Evolutionary conservation across 768 basidiomycete genomes (phyloP).

Genomic region (Porphyrellus cyaneotinctus): DNA sequence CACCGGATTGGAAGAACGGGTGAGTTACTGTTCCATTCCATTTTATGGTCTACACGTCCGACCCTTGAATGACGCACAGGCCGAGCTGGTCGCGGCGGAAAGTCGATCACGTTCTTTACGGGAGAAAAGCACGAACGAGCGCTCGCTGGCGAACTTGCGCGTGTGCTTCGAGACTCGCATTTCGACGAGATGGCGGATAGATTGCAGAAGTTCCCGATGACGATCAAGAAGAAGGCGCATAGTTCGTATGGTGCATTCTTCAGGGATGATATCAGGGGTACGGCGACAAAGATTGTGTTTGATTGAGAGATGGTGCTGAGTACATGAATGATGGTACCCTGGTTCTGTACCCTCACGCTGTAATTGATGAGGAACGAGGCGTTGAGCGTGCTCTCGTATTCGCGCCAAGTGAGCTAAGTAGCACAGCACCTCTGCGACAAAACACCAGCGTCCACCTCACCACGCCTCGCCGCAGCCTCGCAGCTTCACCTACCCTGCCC

Average conservation of each 20-base stretch:
- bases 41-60: neutral
- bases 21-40: conserved; percentile 25
- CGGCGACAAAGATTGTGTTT: conserved; percentile 78
- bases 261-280: conserved; percentile 55
- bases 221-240: conserved; percentile 95
- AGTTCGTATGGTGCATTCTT: conserved; percentile 87
- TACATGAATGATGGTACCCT: neutral
- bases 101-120: conserved; percentile 96
- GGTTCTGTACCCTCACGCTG: conserved; percentile 1
- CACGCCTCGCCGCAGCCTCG: conserved; percentile 25
- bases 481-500: conserved; percentile 9
- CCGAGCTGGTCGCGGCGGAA: conserved; percentile 84
- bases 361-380: conserved; percentile 12
- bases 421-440: conserved; percentile 10
- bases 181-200: conserved; percentile 61
- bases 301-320: conserved; percentile 24
- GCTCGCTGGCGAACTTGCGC: conserved; percentile 89
- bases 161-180: conserved; percentile 84
- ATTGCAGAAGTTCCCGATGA: conserved; percentile 87
- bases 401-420: too few relatives aligned
- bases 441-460: neutral
- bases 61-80: conserved; percentile 40
- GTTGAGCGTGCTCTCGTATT: too few relatives aligned
- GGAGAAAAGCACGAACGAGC: conserved; percentile 82
- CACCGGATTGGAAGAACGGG: conserved; percentile 90